phyloP scores from a whole-genome alignment of 2,329 filamentous ascomycete species.

The Cladosporium sphaerospermum region DNA sequence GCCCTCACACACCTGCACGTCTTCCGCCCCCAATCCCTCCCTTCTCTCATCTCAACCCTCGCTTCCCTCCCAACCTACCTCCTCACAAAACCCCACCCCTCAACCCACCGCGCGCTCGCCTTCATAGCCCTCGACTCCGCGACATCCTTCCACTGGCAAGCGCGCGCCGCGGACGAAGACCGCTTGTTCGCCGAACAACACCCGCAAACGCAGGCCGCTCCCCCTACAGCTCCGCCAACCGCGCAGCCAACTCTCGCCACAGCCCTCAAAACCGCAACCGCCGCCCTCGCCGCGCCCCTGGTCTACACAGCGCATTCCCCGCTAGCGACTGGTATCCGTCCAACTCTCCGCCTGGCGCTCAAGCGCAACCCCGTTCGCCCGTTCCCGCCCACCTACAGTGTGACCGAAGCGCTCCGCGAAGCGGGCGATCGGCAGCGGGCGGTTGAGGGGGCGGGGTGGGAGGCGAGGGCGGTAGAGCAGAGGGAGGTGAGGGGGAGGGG shows the following conservation, averaged over 20 bases:
- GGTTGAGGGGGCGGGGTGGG: slow-evolving; percentile 29
- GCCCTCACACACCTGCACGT: slow-evolving; percentile 53
- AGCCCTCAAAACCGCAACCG: slow-evolving; percentile 15
- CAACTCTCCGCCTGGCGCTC: slow-evolving; percentile 31
- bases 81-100: slow-evolving; percentile 40
- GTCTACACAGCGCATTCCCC: slow-evolving; percentile 22
- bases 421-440: slow-evolving; percentile 30
- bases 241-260: slow-evolving; percentile 14
- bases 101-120: slow-evolving; percentile 41
- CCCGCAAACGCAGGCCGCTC: slow-evolving; percentile 11
- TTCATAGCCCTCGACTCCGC: slow-evolving; percentile 51
- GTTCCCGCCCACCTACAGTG: slow-evolving; percentile 33
- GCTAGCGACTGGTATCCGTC: slow-evolving; percentile 25
- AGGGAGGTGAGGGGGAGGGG: slow-evolving; percentile 15
- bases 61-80: slow-evolving; percentile 45
- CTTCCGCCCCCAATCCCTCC: slow-evolving; percentile 49
- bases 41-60: slow-evolving; percentile 46
- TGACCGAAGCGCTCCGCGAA: slow-evolving; percentile 34
- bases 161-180: slow-evolving; percentile 37
- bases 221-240: not conserved
- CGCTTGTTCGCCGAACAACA: slow-evolving; percentile 14
- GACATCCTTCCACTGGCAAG: slow-evolving; percentile 51
- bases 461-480: slow-evolving; percentile 17
- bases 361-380: slow-evolving; percentile 29
- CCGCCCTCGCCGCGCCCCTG: slow-evolving; percentile 21